Evolutionary conservation across 768 basidiomycete genomes (phyloP).

Genomic region (Hydnomerulius pinastri): DNA sequence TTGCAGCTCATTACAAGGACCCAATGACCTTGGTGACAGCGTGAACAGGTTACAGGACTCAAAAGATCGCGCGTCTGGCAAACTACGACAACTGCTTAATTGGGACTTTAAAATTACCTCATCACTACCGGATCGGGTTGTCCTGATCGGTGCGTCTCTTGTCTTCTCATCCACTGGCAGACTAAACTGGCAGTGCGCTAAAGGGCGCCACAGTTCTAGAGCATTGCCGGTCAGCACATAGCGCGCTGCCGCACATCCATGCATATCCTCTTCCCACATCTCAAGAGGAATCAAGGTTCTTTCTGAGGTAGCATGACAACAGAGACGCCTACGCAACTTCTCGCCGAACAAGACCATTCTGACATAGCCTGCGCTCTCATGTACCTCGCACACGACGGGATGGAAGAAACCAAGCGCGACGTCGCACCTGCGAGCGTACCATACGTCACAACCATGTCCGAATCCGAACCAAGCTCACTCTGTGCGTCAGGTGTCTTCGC

Average conservation of each 20-base stretch:
- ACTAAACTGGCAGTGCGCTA: too few species aligned
- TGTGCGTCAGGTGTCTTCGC: not conserved
- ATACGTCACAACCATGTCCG: not conserved
- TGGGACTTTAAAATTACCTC: not conserved
- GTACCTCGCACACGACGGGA: conserved; percentile 3
- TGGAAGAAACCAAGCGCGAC: not conserved
- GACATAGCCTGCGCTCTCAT: conserved; percentile 2
- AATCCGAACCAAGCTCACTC: not conserved
- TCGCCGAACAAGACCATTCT: not conserved
- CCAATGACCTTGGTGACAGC: too few species aligned
- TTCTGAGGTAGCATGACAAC: not conserved
- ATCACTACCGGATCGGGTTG: not conserved
- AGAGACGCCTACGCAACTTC: not conserved
- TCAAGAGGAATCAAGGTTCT: not conserved
- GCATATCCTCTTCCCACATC: not conserved
- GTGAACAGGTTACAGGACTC: too few species aligned
- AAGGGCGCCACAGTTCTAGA: too few species aligned
- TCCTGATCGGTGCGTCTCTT: too few species aligned
- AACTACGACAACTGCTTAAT: not conserved
- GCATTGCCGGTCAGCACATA: too few species aligned
- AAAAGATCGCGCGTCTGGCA: not conserved
- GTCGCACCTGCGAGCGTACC: not conserved
- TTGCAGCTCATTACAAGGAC: not conserved
- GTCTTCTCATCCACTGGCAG: too few species aligned
- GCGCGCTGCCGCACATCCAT: too few species aligned